These are phyloP conservation scores for Mortierella antarctica DNA, from an alignment of 192 early-diverging fungal genomes.

Conservation along the genomic window DNA sequence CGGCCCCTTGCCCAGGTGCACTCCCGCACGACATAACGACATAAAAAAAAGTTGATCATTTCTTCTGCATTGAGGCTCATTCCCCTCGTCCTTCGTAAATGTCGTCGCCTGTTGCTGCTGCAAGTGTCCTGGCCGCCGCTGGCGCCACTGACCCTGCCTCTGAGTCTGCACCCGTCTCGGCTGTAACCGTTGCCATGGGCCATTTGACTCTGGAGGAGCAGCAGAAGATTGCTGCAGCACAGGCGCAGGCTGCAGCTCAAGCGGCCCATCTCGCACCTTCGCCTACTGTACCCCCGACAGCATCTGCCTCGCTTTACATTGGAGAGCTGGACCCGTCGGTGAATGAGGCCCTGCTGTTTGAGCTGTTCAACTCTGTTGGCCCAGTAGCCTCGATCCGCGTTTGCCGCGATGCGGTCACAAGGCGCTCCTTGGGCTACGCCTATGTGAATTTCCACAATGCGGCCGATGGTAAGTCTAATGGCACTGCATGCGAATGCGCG, in stretches of 20 bases:
- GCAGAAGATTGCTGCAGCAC: constrained; percentile 60
- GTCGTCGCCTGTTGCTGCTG: constrained; percentile 39
- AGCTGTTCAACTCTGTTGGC: constrained; percentile 95
- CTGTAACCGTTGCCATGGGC: constrained; percentile 38
- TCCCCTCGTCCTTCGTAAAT: constrained; percentile 25
- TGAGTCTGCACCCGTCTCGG: constrained; percentile 45
- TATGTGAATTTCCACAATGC: constrained; percentile 98
- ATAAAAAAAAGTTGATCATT: no score
- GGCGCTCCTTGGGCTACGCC: constrained; percentile 94
- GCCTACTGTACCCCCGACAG: constrained; percentile 56
- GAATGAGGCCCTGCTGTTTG: constrained; percentile 97
- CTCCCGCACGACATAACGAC: no score
- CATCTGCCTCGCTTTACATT: constrained; percentile 90
- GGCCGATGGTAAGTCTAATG: constrained; percentile 68
- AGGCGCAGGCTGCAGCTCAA: constrained; percentile 40
- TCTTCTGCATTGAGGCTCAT: background rate
- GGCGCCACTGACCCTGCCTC: constrained; percentile 31
- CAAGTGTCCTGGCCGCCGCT: constrained; percentile 55
- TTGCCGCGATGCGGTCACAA: constrained; percentile 96
- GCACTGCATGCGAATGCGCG: background rate
- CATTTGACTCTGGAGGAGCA: constrained; percentile 57
- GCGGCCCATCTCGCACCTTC: constrained; percentile 55
- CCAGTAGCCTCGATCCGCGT: constrained; percentile 97
- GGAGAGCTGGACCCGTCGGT: constrained; percentile 97
- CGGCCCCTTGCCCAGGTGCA: no score